These are phyloP conservation scores for Tetrahymena borealis DNA, from an alignment of 73 alveolate species.

Conservation along the genomic window DNA sequence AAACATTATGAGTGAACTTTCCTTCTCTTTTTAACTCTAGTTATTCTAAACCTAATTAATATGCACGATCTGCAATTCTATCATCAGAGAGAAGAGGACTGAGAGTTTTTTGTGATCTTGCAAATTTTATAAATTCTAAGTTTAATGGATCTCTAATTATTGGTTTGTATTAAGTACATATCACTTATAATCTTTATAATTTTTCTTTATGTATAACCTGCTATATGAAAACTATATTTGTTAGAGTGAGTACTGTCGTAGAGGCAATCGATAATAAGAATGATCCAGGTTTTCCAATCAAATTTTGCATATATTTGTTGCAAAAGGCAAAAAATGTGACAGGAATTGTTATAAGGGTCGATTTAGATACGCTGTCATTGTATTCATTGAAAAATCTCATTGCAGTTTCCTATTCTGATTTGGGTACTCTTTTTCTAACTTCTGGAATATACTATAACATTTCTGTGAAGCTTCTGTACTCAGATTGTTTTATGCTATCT, in stretches of 20 bases:
- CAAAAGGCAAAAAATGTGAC: neutral
- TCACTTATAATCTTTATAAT: neutral
- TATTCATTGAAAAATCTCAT: neutral
- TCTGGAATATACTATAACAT: neutral
- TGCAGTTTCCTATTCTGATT: neutral
- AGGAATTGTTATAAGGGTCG: neutral
- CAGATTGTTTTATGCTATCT: neutral
- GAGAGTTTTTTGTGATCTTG: neutral
- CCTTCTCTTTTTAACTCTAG: too few species aligned
- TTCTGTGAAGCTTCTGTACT: neutral
- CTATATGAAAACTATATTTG: neutral
- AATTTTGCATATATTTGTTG: neutral
- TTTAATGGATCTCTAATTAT: neutral
- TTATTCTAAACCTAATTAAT: too few species aligned
- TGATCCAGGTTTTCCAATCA: neutral
- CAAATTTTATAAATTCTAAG: neutral
- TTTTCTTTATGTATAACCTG: neutral
- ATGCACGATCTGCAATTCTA: neutral
- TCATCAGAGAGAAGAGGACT: neutral
- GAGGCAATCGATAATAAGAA: neutral
- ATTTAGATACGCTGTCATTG: neutral
- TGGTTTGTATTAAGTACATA: neutral
- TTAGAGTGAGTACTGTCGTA: neutral
- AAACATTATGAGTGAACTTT: too few species aligned
- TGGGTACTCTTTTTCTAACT: neutral